Base-by-base conservation (phyloP, 202 grass and related monocot species). In the Setaria italica region DNA sequence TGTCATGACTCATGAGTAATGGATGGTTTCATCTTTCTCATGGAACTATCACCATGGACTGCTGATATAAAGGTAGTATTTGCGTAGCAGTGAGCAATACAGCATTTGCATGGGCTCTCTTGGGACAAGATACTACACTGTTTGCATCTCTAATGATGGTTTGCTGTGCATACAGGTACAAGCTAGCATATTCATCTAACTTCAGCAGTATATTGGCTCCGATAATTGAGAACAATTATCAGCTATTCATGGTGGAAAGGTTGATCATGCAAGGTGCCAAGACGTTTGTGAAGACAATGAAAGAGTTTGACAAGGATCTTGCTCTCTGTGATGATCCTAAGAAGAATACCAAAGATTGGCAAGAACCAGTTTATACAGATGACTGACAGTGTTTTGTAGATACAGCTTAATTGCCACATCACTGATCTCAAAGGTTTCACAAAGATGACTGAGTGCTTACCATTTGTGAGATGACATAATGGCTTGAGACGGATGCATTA, bases 171-270 rank as follows among this genome's bases (percentile, higher is more conserved):
- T 64, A 60, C 72, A 96, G 97, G 79, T 99, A 99, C 79, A 92
- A 59, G 78, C 59, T 99, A 72, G 93, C 79, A 37, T 96, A 91
- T 80, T 88, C 97, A 67, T 99, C 87, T 6, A 99, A 99, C 57
- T 99, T 95, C 76, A 96, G 88, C 67, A 67, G 65, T 76, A 91
- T 99, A 88, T 81, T 99, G 88, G 85, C 92, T 78, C 88, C 87
- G 37, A 51, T 92, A 47, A 85, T 94, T 10, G 62, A 94, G 77
- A 99, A 99, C 77, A 96, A 96, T 59, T 94, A 99, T 83, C 93
- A 94, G 64, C 83, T 95, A 48, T 99, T 99, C 74, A 99, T 99
- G 80, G 82, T 99, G 10, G 96, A 98, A 85, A 98, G 93, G 82
- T 73, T 98, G 83, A 75, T 98, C 21, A 90, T 95, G 88, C 88